Evolutionary conservation across 768 basidiomycete species (phyloP), one percentile per base, ranked within the genome.

Genomic region (Kwoniella sp.): DNA sequence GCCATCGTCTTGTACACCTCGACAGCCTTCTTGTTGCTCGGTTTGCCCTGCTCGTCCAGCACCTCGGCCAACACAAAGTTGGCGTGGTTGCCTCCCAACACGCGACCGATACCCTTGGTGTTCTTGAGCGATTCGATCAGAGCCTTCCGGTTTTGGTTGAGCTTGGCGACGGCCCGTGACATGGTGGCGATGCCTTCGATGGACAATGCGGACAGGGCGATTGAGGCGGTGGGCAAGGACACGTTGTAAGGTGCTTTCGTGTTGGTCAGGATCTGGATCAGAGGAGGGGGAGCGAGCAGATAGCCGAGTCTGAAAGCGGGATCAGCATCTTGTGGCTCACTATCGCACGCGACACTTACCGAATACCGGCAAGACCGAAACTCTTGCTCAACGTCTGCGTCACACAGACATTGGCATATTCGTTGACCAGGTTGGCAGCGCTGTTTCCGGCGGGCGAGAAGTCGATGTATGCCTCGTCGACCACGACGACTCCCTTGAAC

Each of bases 201-300:
- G 0, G 87, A 82, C 26, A 96, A 81, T 0, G 93, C 89, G 9
- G 85, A 78, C 14, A 84, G 73, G 0, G 90, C 92, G 20, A 96
- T 81, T 25, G 82, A 75, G 11, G 93, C 89, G 5, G 89, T 89
- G 0, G 91, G 91, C 0, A 85, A 81, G 14, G 91, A 92, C 60
- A 99, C 83, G 74, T 95, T 96, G 78, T 98, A 99, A 0, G 95
- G 95, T 0, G 93, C 95, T 73, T 99, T 99, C 23, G 92, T 87
- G 73, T 98, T 98, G 53, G 83, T 82, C 46, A 98, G 82, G 57
- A 96, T 80, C 63, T 90, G 92, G 38, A 96, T 86, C 11, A 99
- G 77, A 0, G 88, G 84, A 0, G 90, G 90, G 54, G 91, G 87
- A 5, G 90, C 88, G 49, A 96, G 77, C 0, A 89, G 89, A 39